These are phyloP conservation scores for Candida buenavistaensis DNA, from an alignment of 1,139 yeast genomes.

Conservation along the genomic window DNA sequence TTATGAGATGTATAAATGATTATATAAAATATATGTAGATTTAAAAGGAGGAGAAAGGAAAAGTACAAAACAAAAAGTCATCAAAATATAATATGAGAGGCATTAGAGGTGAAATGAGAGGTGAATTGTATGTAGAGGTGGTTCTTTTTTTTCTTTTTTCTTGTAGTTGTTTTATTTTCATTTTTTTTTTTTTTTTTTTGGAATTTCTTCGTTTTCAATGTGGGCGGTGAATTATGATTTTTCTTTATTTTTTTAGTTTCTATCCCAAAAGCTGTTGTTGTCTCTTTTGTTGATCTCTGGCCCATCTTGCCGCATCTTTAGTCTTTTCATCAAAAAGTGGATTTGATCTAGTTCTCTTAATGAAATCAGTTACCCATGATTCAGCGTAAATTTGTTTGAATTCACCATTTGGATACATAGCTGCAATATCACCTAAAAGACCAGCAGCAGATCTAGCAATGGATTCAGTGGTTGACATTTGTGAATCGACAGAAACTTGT, in stretches of 20 bases:
- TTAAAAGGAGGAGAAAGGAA: not conserved
- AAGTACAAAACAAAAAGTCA: constrained; percentile 1
- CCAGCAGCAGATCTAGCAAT: constrained; percentile 83
- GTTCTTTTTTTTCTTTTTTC: no score
- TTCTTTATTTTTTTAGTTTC: constrained; percentile 3
- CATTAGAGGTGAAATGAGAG: constrained; percentile 13
- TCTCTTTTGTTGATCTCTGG: constrained; percentile 79
- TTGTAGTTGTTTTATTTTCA: no score
- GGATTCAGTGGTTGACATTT: constrained; percentile 59
- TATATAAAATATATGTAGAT: not conserved
- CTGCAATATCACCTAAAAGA: constrained; percentile 86
- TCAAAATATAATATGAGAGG: constrained; percentile 3
- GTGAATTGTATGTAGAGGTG: constrained; percentile 4
- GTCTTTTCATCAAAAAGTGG: constrained; percentile 63
- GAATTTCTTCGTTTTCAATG: no score
- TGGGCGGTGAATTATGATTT: constrained; percentile 1
- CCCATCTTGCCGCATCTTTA: constrained; percentile 93
- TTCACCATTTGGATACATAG: constrained; percentile 78
- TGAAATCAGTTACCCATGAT: constrained; percentile 77
- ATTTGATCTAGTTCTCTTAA: constrained; percentile 71
- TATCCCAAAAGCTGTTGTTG: constrained; percentile 25
- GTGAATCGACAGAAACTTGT: constrained; percentile 58
- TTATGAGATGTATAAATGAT: no score
- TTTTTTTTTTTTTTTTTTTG: no score
- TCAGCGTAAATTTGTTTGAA: constrained; percentile 64